These are phyloP conservation scores for Marasmius tenuissimus DNA, from an alignment of 1,284 basidiomycete genomes.

Conservation along the genomic window DNA sequence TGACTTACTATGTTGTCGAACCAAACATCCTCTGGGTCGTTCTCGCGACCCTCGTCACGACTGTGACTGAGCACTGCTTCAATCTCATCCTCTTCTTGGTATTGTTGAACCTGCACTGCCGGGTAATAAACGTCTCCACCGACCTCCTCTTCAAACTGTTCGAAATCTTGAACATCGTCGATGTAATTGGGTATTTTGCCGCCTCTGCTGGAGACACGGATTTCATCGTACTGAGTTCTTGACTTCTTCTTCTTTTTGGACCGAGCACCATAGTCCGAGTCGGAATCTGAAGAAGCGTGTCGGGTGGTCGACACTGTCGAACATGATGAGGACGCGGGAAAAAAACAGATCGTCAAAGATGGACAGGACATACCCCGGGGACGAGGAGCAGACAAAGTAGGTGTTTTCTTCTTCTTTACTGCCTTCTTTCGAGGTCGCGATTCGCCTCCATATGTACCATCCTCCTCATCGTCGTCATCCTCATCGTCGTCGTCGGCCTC, in stretches of 20 bases:
- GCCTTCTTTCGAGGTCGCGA: conserved; percentile 63
- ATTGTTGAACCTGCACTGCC: conserved; percentile 47
- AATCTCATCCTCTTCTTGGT: conserved; percentile 84
- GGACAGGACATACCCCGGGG: conserved; percentile 53
- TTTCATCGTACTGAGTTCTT: conserved; percentile 58
- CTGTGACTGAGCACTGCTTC: conserved; percentile 83
- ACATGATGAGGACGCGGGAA: conserved; percentile 19
- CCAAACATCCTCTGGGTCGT: conserved; percentile 79
- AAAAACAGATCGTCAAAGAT: conserved; percentile 6
- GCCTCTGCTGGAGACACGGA: conserved; percentile 81
- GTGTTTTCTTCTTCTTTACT: conserved; percentile 59
- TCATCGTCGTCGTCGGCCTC: conserved; percentile 48
- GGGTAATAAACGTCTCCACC: conserved; percentile 46
- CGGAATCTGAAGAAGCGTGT: conserved; percentile 69
- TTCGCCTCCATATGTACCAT: conserved; percentile 76
- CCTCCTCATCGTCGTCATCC: conserved; percentile 62
- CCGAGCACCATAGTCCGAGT: conserved; percentile 85
- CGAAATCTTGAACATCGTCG: conserved; percentile 82
- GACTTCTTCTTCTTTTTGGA: conserved; percentile 84
- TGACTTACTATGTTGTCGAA: conserved; percentile 79
- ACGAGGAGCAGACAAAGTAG: conserved; percentile 45
- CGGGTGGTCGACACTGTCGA: conserved; percentile 43
- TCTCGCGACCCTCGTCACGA: conserved; percentile 77
- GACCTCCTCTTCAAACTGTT: conserved; percentile 71
- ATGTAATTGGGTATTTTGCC: conserved; percentile 84